phyloP scores from a whole-genome alignment of 108 stramenopile species.

The Skeletonema grethae region DNA sequence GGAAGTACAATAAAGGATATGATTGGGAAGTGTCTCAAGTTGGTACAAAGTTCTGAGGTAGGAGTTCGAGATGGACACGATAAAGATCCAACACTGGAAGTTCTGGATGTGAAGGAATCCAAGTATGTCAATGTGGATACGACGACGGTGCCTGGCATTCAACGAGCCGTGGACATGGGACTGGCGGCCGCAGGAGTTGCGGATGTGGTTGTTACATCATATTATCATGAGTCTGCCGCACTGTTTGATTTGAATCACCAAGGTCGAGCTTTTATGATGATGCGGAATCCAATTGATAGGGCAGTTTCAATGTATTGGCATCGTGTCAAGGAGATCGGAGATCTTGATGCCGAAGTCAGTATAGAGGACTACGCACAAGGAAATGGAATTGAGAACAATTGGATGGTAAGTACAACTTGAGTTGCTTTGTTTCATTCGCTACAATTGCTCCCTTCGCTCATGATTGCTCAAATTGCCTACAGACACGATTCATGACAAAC shows the following conservation, averaged over 20 bases:
- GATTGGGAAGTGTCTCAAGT: constrained; percentile 34
- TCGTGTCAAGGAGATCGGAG: constrained; percentile 24
- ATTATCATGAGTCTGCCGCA: constrained; percentile 40
- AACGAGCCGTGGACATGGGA: constrained; percentile 49
- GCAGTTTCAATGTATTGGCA: constrained; percentile 55
- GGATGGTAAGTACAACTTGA: constrained; percentile 29
- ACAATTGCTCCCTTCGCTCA: no score
- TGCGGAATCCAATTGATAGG: constrained; percentile 52
- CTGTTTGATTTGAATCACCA: constrained; percentile 50
- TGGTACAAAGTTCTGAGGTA: constrained; percentile 41
- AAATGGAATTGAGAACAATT: constrained; percentile 62
- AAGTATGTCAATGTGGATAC: constrained; percentile 62
- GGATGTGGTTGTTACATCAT: constrained; percentile 52
- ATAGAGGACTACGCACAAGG: constrained; percentile 54
- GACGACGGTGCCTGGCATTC: constrained; percentile 42
- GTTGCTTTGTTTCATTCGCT: no score
- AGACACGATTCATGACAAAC: constrained; percentile 41
- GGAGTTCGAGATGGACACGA: constrained; percentile 52
- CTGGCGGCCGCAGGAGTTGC: constrained; percentile 34
- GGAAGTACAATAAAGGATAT: constrained; percentile 51
- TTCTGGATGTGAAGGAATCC: constrained; percentile 35
- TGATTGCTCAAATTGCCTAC: no score
- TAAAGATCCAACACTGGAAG: constrained; percentile 33
- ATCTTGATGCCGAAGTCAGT: constrained; percentile 34
- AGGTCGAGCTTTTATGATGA: constrained; percentile 50